These are phyloP conservation scores for Colletotrichum falcatum DNA, from an alignment of 2,329 filamentous ascomycete species.

Conservation along the genomic window DNA sequence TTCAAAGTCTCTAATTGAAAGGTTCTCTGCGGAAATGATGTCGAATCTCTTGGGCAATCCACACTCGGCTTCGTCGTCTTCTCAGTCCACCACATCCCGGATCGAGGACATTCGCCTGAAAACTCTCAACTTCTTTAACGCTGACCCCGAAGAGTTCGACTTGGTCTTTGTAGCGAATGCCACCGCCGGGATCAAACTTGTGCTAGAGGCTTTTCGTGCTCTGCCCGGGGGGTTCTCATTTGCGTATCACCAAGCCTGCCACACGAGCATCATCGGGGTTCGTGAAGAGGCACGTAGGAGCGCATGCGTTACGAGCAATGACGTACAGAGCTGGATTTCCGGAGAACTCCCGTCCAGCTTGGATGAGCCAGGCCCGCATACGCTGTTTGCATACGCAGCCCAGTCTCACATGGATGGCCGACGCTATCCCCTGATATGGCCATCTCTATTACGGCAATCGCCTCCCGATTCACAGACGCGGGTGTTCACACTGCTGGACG, in stretches of 20 bases:
- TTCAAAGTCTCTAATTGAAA: conserved; percentile 83
- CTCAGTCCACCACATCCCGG: conserved; percentile 78
- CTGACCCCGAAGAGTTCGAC: conserved; percentile 85
- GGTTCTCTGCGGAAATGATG: conserved; percentile 83
- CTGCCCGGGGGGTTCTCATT: conserved; percentile 80
- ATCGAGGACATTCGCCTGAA: conserved; percentile 82
- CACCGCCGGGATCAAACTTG: conserved; percentile 89
- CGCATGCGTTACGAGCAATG: conserved; percentile 73
- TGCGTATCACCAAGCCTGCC: conserved; percentile 84
- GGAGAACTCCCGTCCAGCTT: conserved; percentile 50
- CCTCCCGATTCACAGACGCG: neutral
- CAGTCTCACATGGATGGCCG: conserved; percentile 42
- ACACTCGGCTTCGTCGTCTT: conserved; percentile 86
- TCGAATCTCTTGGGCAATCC: conserved; percentile 88
- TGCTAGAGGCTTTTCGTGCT: conserved; percentile 81
- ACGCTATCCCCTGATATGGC: conserved; percentile 69
- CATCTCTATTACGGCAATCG: conserved; percentile 52
- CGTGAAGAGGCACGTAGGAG: conserved; percentile 76
- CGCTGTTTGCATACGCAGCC: conserved; percentile 47
- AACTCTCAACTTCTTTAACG: conserved; percentile 81
- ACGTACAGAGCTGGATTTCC: conserved; percentile 74
- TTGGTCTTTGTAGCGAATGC: conserved; percentile 93
- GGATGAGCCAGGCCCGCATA: conserved; percentile 45
- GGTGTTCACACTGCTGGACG: conserved; percentile 60
- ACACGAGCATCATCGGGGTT: conserved; percentile 88